These are phyloP conservation scores for Vicia faba DNA, from an alignment of 306 rosid species.

Conservation along the genomic window DNA sequence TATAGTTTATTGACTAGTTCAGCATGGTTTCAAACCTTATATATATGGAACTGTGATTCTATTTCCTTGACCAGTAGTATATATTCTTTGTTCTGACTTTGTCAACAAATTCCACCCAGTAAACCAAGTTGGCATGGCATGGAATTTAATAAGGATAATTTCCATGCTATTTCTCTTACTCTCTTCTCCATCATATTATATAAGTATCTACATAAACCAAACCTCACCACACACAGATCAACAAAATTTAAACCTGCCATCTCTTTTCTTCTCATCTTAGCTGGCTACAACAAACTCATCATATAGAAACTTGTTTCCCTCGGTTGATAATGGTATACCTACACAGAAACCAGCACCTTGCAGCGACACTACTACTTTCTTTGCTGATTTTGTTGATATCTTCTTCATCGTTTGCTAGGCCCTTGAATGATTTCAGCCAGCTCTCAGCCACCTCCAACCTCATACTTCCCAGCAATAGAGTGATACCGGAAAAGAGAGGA, in stretches of 20 bases:
- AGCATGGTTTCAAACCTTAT: too few species aligned
- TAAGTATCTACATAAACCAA: not conserved
- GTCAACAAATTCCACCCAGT: too few species aligned
- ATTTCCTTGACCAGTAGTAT: too few species aligned
- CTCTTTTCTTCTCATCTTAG: too few species aligned
- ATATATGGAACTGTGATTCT: too few species aligned
- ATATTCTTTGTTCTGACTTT: too few species aligned
- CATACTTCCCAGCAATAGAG: slow-evolving; percentile 35
- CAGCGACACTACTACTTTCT: not conserved
- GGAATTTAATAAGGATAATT: slow-evolving; percentile 1
- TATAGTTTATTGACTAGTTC: too few species aligned
- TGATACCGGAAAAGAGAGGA: not conserved
- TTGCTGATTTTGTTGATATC: slow-evolving; percentile 16
- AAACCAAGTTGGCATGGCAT: too few species aligned
- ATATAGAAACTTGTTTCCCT: too few species aligned
- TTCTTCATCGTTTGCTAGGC: slow-evolving; percentile 38
- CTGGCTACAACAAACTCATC: too few species aligned
- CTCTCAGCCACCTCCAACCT: slow-evolving; percentile 25
- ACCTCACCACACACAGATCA: not conserved
- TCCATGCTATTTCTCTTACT: too few species aligned
- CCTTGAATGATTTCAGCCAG: slow-evolving; percentile 16
- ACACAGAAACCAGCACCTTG: not conserved
- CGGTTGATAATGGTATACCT: slow-evolving; percentile 32
- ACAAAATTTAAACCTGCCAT: not conserved
- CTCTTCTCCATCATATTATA: not conserved